Evolutionary conservation across 2,329 filamentous ascomycete genomes (phyloP).

Genomic region (Trichoderma atrobrunneum): DNA sequence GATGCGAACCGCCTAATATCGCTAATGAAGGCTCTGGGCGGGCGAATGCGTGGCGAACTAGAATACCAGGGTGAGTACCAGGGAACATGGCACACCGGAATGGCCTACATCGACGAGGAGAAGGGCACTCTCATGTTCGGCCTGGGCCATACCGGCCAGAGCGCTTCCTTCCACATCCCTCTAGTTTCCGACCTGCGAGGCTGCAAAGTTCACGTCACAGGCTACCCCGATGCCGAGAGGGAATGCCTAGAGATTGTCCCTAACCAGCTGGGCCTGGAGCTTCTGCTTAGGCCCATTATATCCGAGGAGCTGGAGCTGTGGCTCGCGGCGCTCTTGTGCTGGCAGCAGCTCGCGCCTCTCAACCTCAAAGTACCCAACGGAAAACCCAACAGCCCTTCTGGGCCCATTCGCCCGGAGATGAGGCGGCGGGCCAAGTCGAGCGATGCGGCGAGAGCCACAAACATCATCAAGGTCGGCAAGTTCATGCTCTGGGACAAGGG

Average conservation of each 20-base stretch:
- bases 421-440: constrained; percentile 39
- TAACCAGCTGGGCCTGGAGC: constrained; percentile 53
- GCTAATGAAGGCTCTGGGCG: constrained; percentile 74
- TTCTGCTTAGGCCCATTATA: constrained; percentile 63
- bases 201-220: constrained; percentile 63
- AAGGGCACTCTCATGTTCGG: constrained; percentile 68
- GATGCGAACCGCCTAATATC: constrained; percentile 70
- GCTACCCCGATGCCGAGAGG: constrained; percentile 42
- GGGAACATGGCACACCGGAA: constrained; percentile 66
- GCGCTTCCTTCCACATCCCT: constrained; percentile 60
- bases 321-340: constrained; percentile 77
- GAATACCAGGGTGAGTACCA: constrained; percentile 64
- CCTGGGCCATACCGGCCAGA: constrained; percentile 58
- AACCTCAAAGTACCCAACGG: constrained; percentile 49
- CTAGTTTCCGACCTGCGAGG: constrained; percentile 73
- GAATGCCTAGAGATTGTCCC: constrained; percentile 54
- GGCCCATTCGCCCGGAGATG: constrained; percentile 42
- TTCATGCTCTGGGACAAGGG: constrained; percentile 89
- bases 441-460: constrained; percentile 42
- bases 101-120: constrained; percentile 75
- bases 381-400: constrained; percentile 33
- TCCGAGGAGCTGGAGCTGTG: constrained; percentile 71
- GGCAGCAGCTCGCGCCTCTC: constrained; percentile 70
- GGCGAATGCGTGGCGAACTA: constrained; percentile 75
- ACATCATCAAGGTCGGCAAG: constrained; percentile 93